phyloP scores from a whole-genome alignment of 2,329 filamentous ascomycete genomes.

The Fusarium cyanostomum region DNA sequence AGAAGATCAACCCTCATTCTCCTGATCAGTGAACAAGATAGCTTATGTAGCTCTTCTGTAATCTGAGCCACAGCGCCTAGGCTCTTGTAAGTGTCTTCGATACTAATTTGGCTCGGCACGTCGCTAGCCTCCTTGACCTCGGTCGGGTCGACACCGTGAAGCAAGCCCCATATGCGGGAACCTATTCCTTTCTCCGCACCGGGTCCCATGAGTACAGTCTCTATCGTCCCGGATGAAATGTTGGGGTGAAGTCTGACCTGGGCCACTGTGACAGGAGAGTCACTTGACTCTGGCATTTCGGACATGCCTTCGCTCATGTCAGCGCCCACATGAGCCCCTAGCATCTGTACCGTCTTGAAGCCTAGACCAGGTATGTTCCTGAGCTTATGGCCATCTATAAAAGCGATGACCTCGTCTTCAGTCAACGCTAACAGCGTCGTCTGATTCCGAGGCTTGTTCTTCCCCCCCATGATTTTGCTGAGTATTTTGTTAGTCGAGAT shows the following conservation, averaged over 20 bases:
- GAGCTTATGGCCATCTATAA: conserved; percentile 80
- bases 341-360: conserved; percentile 64
- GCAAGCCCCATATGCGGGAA: conserved; percentile 75
- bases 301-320: conserved; percentile 46
- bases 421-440: conserved; percentile 81
- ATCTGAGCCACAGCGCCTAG: conserved; percentile 73
- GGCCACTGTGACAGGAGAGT: conserved; percentile 66
- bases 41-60: conserved; percentile 70
- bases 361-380: conserved; percentile 88
- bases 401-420: conserved; percentile 64
- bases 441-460: conserved; percentile 88
- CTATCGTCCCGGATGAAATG: conserved; percentile 72
- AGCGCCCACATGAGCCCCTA: conserved; percentile 64
- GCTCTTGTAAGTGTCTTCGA: conserved; percentile 88
- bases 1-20: conserved; percentile 83
- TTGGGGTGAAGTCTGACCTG: conserved; percentile 70
- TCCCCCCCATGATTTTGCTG: conserved; percentile 83
- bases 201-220: conserved; percentile 74
- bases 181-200: conserved; percentile 79
- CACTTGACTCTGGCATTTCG: conserved; percentile 45
- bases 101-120: conserved; percentile 87
- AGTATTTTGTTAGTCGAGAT: conserved; percentile 88
- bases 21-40: conserved; percentile 76
- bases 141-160: conserved; percentile 82
- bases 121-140: conserved; percentile 77